Evolutionary conservation across 2,329 filamentous ascomycete genomes (phyloP).

Genomic region (Beauveria brongniartii): DNA sequence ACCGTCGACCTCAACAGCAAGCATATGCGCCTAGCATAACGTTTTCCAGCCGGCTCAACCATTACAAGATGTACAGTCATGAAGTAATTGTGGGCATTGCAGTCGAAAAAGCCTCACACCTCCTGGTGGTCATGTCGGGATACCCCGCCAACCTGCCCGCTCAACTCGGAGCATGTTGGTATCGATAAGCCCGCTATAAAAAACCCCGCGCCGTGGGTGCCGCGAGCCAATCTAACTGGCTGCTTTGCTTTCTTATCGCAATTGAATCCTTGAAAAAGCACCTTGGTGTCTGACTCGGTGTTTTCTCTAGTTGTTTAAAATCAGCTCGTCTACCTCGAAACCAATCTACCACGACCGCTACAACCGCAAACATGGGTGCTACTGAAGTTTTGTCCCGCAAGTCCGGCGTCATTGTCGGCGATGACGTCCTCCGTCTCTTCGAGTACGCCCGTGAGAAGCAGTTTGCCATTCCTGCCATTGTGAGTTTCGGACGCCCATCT

Average conservation of each 20-base stretch:
- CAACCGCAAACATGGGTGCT: conserved; percentile 28
- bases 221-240: not conserved
- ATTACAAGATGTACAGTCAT: not conserved
- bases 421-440: conserved; percentile 61
- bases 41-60: not conserved
- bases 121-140: not conserved
- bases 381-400: conserved; percentile 41
- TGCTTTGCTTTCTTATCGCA: conserved; percentile 4
- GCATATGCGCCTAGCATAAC: not conserved
- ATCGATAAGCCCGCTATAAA: conserved; percentile 9
- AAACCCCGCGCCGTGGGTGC: conserved; percentile 10
- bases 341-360: conserved; percentile 14
- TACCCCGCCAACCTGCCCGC: conserved; percentile 1
- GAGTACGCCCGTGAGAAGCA: conserved; percentile 80
- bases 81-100: not conserved
- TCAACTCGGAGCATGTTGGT: conserved; percentile 1
- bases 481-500: conserved; percentile 18
- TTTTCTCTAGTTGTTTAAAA: not conserved
- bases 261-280: conserved; percentile 3
- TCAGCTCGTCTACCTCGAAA: not conserved
- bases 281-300: not conserved
- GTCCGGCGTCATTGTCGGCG: conserved; percentile 46
- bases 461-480: conserved; percentile 80
- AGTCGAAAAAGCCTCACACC: conserved; percentile 3
- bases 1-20: not conserved